A percentile compares a stretch with the other conserved stretches of the same genome.
Conservation (phyloP, 768 basidiomycete species). For the Pleurotus citrinopileatus region DNA sequence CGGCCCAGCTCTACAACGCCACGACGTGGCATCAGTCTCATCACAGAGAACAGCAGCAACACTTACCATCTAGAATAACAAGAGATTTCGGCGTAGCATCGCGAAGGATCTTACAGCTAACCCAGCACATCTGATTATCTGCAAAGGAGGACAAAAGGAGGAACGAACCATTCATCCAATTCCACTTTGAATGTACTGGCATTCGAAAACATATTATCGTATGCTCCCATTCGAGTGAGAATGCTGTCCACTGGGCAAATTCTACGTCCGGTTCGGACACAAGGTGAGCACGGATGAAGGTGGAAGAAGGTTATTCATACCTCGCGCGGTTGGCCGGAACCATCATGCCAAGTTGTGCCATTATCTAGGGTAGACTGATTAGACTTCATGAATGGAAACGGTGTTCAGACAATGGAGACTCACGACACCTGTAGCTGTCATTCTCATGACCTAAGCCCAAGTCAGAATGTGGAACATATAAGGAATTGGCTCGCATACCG, state of each 20-base stretch:
- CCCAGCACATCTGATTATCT: constrained; percentile 3
- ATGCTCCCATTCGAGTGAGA: constrained; percentile 96
- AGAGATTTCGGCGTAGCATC: constrained; percentile 93
- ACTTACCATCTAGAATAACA: constrained; percentile 89
- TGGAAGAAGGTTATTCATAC: constrained; percentile 35
- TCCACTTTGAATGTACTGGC: constrained; percentile 98
- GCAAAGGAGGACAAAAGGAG: background rate
- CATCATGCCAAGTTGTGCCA: constrained; percentile 95
- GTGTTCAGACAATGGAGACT: constrained; percentile 21
- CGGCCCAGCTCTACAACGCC: constrained; percentile 81
- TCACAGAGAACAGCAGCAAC: background rate
- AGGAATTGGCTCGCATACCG: constrained; percentile 34
- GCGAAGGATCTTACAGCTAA: constrained; percentile 89
- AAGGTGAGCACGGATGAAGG: background rate
- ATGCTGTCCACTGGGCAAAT: constrained; percentile 90
- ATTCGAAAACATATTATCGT: constrained; percentile 95
- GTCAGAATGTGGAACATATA: background rate
- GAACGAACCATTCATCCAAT: constrained; percentile 85
- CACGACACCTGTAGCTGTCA: constrained; percentile 93
- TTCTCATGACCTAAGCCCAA: constrained; percentile 70
- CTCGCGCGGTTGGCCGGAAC: constrained; percentile 84
- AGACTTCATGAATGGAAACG: constrained; percentile 3
- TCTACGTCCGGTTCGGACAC: constrained; percentile 32
- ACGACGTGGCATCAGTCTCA: constrained; percentile 14
- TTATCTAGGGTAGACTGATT: constrained; percentile 59